These are phyloP conservation scores for Aspergillus leporis DNA, from an alignment of 495 filamentous ascomycete genomes.

Conservation along the genomic window DNA sequence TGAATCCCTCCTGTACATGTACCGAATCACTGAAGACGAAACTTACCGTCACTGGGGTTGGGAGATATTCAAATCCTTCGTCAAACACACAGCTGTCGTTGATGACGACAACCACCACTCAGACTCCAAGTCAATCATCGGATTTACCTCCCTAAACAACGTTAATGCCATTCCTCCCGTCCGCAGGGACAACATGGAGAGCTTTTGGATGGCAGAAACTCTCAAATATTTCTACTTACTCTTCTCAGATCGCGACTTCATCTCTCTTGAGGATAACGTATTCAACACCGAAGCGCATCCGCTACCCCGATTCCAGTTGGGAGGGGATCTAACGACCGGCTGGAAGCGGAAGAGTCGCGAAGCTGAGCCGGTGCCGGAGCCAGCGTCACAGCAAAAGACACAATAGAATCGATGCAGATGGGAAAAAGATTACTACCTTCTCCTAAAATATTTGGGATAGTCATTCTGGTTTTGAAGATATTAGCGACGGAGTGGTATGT, in stretches of 20 bases:
- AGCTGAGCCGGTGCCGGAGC: neutral
- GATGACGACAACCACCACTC: constrained; percentile 44
- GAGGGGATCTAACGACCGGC: constrained; percentile 77
- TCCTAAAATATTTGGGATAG: neutral
- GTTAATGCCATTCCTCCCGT: constrained; percentile 67
- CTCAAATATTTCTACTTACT: constrained; percentile 97
- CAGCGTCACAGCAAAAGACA: neutral
- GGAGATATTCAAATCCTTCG: constrained; percentile 95
- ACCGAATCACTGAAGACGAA: constrained; percentile 90
- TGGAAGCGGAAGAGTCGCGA: constrained; percentile 67
- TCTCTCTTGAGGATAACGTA: constrained; percentile 82
- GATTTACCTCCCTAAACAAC: constrained; percentile 80
- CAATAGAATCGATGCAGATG: neutral
- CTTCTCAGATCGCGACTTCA: constrained; percentile 80
- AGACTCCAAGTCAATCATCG: constrained; percentile 37
- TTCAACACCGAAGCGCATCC: constrained; percentile 97
- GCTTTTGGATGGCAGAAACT: constrained; percentile 97
- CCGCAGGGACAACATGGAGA: constrained; percentile 83
- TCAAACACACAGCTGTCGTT: constrained; percentile 74
- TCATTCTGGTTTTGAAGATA: neutral
- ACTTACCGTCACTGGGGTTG: constrained; percentile 96
- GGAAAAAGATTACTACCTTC: neutral
- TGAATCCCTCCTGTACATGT: constrained; percentile 97
- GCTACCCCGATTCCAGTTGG: constrained; percentile 81
- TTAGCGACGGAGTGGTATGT: neutral